These are phyloP conservation scores for Chimonanthus salicifolius DNA, from an alignment of 164 flowering plant genomes.

Conservation along the genomic window DNA sequence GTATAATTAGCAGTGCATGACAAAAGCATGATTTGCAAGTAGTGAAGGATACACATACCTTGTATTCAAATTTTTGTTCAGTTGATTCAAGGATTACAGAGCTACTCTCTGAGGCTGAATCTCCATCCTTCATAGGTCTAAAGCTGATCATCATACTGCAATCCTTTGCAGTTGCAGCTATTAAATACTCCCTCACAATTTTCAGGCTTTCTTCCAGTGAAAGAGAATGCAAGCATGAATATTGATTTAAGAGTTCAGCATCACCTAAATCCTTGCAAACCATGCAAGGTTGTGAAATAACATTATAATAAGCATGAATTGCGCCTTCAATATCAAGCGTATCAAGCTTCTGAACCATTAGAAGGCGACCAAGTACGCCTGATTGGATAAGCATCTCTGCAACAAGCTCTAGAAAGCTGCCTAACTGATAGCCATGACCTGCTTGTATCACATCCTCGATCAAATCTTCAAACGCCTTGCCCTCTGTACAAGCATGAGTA, in stretches of 20 bases:
- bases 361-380: slow-evolving; percentile 55
- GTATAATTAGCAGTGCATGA: not conserved
- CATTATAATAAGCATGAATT: slow-evolving; percentile 83
- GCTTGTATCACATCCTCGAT: slow-evolving; percentile 46
- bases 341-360: slow-evolving; percentile 80
- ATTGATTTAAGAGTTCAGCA: slow-evolving; percentile 24
- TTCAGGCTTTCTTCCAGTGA: slow-evolving; percentile 63
- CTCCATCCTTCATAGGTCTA: slow-evolving; percentile 33
- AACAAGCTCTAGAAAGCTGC: slow-evolving; percentile 53
- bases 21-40: not conserved
- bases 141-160: slow-evolving; percentile 88
- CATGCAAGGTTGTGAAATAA: slow-evolving; percentile 68
- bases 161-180: slow-evolving; percentile 94
- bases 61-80: slow-evolving; percentile 67
- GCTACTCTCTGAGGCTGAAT: slow-evolving; percentile 24
- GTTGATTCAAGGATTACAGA: slow-evolving; percentile 46
- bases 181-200: slow-evolving; percentile 74
- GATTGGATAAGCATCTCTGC: slow-evolving; percentile 53
- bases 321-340: slow-evolving; percentile 86
- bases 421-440: slow-evolving; percentile 44
- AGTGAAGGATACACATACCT: slow-evolving; percentile 37
- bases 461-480: slow-evolving; percentile 50
- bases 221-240: slow-evolving; percentile 50
- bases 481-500: slow-evolving; percentile 4
- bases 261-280: slow-evolving; percentile 44